Conservation (phyloP, 2,329 filamentous ascomycete species). For the Diaporthe australafricana region DNA sequence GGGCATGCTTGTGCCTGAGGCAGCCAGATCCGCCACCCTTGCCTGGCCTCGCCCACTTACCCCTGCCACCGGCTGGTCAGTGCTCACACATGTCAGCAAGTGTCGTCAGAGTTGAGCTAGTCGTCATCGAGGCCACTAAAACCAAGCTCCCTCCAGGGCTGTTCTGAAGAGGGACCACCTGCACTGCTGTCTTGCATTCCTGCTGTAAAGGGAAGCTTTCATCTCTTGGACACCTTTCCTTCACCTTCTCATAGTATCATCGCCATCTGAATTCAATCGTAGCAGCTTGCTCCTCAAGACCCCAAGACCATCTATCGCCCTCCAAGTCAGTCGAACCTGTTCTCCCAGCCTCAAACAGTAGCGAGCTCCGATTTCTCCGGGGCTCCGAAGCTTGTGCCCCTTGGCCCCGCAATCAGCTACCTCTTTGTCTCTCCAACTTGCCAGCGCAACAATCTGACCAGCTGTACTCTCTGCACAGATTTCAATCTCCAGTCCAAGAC, state of each 20-base stretch:
- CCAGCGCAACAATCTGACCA: constrained; percentile 32
- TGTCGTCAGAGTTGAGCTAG: constrained; percentile 17
- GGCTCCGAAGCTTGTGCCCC: constrained; percentile 29
- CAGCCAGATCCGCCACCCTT: not conserved
- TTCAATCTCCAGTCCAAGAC: not conserved
- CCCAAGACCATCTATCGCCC: not conserved
- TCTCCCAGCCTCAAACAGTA: constrained; percentile 13
- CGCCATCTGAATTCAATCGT: not conserved
- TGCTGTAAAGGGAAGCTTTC: not conserved
- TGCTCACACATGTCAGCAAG: constrained; percentile 25
- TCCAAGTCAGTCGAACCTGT: constrained; percentile 18
- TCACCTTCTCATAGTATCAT: constrained; percentile 1
- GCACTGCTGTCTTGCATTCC: constrained; percentile 10
- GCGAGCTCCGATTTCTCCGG: constrained; percentile 13
- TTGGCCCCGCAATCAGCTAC: constrained; percentile 34
- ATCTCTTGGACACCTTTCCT: constrained; percentile 10
- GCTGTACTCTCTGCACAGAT: constrained; percentile 29
- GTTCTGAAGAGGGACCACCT: not conserved
- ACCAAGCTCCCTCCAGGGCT: constrained; percentile 22
- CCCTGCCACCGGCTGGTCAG: constrained; percentile 4
- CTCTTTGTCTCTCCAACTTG: constrained; percentile 29
- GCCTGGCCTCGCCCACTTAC: not conserved
- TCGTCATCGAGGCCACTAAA: constrained; percentile 25
- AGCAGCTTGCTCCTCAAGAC: not conserved
- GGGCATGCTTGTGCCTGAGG: constrained; percentile 27